Base-by-base conservation (phyloP, 169 alveolate species). In the Plasmodium falciparum region DNA sequence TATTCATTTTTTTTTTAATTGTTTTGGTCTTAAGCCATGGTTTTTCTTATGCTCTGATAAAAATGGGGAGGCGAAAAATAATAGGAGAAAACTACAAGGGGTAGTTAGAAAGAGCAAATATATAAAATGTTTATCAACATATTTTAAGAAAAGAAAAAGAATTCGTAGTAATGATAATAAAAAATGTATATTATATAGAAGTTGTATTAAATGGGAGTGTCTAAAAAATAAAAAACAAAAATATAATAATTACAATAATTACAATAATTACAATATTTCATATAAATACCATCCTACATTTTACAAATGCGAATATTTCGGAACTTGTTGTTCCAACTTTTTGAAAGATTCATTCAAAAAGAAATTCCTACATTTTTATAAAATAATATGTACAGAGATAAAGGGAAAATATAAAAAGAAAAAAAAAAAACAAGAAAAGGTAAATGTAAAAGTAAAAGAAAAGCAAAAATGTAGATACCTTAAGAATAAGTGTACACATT, bases 11-110 rank as follows among this genome's bases (percentile, higher is more conserved):
- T 78, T 78, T 39, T 78, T 66, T 52, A 22, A 15, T 0, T 66
- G 12, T 50, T 78, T 78, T 65, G 72, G 33, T 26, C 43, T 78
- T 45, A 78, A 78, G 20, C 78, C 78, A 15, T 78, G 65, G 65
- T 65, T 65, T 15, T 45, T 66, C 13, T 71, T 71, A 15, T 78
- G 52, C 52, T 65, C 54, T 15, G 50, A 50, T 20, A 33, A 78
- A 22, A 0, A 15, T 33, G 11, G 49, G 2, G 11, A 0, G 54
- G 29, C 26, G 29, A 49, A 12, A 73, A 73, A 61, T 20, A 39
- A 12, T 33, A 52, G 7, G 7, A 45, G 3, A n/a, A 4, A 13
- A 33, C 6, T 59, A 65, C 29, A 39, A 39, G 50, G 5, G 3
- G 3, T 74, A 20, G 62, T 59, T 43, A 43, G 15, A 74, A 59